Evolutionary conservation across 2,329 filamentous ascomycete genomes (phyloP), one percentile per base, ranked within the genome.

Genomic region (Fusarium verticillioides): DNA sequence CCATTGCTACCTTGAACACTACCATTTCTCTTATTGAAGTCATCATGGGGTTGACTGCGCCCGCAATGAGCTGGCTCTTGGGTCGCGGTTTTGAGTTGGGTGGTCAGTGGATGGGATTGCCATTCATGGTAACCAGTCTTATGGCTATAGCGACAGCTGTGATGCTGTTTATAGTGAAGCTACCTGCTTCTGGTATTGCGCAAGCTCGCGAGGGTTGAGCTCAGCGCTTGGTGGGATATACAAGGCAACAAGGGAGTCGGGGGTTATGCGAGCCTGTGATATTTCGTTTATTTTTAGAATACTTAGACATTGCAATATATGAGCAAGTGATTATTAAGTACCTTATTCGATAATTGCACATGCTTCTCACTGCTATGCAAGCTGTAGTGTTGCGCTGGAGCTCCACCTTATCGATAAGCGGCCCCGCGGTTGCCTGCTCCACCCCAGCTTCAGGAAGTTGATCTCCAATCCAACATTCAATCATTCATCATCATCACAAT

Each of bases 1-100:
- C 88, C 9, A 82, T 89, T 18, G 88, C 87, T 28, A 85, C 85
- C 1, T 79, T 89, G 30, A 90, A 89, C 75, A 87, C 85, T 9
- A 80, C 87, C 8, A 81, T 90, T 15, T 83, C 84, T 5, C 81
- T 89, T 30, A 76, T 87, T 37, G 87, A 90, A 68, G 85, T 83
- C 13, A 44, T 85, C 16, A 85, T 87, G n/a, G 72, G 84, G 4
- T 83, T 85, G 9, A 84, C 83, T 1, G 82, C 83, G 2, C 87
- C 88, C 0, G 67, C 85, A 1, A 79, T 90, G 39, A 86, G 85
- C 3, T 81, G 79, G 75, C 75, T 88, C 10, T 83, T 90, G 43
- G 81, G 83, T 40, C 71, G 78, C 4, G 88, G 88, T 0, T 75
- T 88, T 52, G 72, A 83, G 16, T 50, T 85, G 2, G 87, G 87